Evolutionary conservation across 305 asterid genomes (phyloP), one percentile per base, ranked within the genome.

Genomic region (Fraxinus albicans): DNA sequence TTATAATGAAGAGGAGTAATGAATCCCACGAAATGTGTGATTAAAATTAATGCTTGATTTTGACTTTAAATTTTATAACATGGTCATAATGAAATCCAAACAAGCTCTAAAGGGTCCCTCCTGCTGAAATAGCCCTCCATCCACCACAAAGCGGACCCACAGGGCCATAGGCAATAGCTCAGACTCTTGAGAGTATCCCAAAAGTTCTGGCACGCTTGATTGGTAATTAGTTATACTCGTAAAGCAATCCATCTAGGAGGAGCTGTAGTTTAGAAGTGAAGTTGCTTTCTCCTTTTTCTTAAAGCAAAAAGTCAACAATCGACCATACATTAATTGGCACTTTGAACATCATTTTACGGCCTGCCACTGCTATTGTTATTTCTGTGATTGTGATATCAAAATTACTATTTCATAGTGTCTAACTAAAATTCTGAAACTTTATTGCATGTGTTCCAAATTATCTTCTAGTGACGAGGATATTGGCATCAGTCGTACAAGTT

Each of bases 401-500:
- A 53, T 53, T 53, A 53, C 23, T 6, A 53, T 17, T 53, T n/a
- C 65, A 17, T 53, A 53, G 23, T 1, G 63, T 50, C 9, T 63
- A 27, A 63, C 25, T 63, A 63, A 25, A 63, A 63, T 63, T 63
- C 73, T 21, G 25, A 21, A 31, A 17, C 8, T 63, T 63, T 63
- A 63, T 67, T 25, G 73, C 73, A 23, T 23, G 35, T 27, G 35
- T 67, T 23, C 17, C 34, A 67, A 25, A 67, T 10, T 67, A 6
- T 67, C 17, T 33, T 23, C 29, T 67, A 25, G 36, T 25, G 73
- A 67, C 0, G 31, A 10, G 8, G 7, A 67, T 2, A 23, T 50
- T 80, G 73, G 65, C 44, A 83, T 47, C 50, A 80, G 29, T 50
- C 65, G 76, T 36, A 65, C 27, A 23, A 60, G 77, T 69, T 25